Percentiles rank a stretch among this genome's conserved stretches.
phyloP scores from a whole-genome alignment of 495 filamentous ascomycete genomes.

The Aspergillus funiculosus region DNA sequence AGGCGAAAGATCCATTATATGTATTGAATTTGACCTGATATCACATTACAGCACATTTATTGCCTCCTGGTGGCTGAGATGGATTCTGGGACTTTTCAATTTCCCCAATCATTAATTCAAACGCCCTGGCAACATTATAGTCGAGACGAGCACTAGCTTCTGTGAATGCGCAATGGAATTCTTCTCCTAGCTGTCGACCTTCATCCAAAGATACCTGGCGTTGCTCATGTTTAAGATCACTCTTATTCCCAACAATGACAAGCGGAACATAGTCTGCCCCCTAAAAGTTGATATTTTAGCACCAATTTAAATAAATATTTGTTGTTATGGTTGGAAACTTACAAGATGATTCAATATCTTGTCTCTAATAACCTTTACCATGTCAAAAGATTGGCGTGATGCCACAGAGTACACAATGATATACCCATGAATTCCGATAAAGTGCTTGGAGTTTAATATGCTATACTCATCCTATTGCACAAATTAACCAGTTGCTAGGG shows the following conservation, averaged over 20 bases:
- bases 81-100: slow-evolving; percentile 95
- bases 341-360: slow-evolving; percentile 97
- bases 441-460: slow-evolving; percentile 96
- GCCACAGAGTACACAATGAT: slow-evolving; percentile 96
- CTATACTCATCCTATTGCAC: slow-evolving; percentile 86
- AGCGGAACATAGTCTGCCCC: slow-evolving; percentile 89
- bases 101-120: slow-evolving; percentile 90
- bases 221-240: slow-evolving; percentile 85
- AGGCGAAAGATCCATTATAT: not conserved
- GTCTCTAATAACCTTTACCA: slow-evolving; percentile 89
- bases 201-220: slow-evolving; percentile 84
- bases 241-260: slow-evolving; percentile 95
- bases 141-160: slow-evolving; percentile 92
- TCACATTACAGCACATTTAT: slow-evolving; percentile 84
- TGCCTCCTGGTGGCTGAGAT: slow-evolving; percentile 66
- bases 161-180: slow-evolving; percentile 88
- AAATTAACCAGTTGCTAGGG: slow-evolving; percentile 15
- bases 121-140: slow-evolving; percentile 87
- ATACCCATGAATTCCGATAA: slow-evolving; percentile 98
- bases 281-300: slow-evolving; percentile 42
- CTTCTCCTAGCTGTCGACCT: slow-evolving; percentile 70
- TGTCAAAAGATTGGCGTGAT: slow-evolving; percentile 90
- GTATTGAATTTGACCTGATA: not conserved
- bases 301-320: not conserved
- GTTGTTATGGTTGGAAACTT: slow-evolving; percentile 26